phyloP scores from a whole-genome alignment of 1,139 yeast species.

The Hansenula lynferdii region DNA sequence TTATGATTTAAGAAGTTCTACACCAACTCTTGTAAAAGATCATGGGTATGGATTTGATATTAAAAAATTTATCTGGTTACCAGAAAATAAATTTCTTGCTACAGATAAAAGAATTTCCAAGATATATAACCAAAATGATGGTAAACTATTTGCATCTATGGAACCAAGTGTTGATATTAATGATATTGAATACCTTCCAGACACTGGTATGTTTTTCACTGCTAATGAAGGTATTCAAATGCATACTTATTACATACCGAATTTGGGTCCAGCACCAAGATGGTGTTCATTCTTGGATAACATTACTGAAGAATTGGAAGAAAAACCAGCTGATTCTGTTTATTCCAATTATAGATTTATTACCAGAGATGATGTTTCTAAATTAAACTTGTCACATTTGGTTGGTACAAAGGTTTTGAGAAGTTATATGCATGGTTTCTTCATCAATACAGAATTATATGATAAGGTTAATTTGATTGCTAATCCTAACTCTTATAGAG shows the following conservation, averaged over 20 bases:
- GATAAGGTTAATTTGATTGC: slow-evolving; percentile 92
- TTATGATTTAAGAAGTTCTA: slow-evolving; percentile 85
- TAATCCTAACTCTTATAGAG: slow-evolving; percentile 86
- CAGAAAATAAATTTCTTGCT: slow-evolving; percentile 58
- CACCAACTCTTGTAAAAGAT: slow-evolving; percentile 80
- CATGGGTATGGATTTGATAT: slow-evolving; percentile 96
- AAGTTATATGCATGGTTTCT: slow-evolving; percentile 98
- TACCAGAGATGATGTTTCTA: slow-evolving; percentile 82
- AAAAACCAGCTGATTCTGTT: slow-evolving; percentile 83
- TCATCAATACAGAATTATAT: slow-evolving; percentile 84
- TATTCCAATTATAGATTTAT: slow-evolving; percentile 95
- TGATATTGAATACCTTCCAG: slow-evolving; percentile 83
- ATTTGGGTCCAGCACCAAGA: slow-evolving; percentile 92
- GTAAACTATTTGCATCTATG: slow-evolving; percentile 88
- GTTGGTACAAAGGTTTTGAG: slow-evolving; percentile 90
- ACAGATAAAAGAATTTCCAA: slow-evolving; percentile 92
- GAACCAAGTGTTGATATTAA: slow-evolving; percentile 97
- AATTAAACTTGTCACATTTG: slow-evolving; percentile 76
- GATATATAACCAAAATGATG: slow-evolving; percentile 77
- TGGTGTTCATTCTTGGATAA: slow-evolving; percentile 98
- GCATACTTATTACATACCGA: slow-evolving; percentile 96
- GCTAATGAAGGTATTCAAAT: slow-evolving; percentile 97
- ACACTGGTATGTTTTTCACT: slow-evolving; percentile 92
- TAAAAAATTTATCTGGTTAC: slow-evolving; percentile 78
- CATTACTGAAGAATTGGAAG: slow-evolving; percentile 96